phyloP scores from a whole-genome alignment of 306 rosid species.

The Vicia faba region DNA sequence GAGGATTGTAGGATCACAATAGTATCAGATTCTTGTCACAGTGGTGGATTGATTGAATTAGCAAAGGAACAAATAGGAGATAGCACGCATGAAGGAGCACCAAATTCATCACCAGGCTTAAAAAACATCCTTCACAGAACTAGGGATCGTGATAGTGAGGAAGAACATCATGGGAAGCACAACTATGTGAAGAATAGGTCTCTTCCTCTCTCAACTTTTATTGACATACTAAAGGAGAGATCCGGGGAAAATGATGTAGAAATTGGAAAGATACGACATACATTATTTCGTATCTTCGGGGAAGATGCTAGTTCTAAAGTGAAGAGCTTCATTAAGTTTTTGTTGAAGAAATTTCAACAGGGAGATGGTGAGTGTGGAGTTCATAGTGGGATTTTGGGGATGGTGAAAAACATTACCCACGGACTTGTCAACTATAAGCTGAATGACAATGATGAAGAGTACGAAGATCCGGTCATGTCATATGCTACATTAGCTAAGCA shows the following conservation, averaged over 20 bases:
- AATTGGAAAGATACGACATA: constrained; percentile 62
- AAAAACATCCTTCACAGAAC: too few relatives aligned
- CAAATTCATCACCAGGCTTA: constrained; percentile 28
- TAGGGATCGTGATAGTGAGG: constrained; percentile 41
- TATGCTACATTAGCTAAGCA: constrained; percentile 58
- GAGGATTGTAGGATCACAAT: constrained; percentile 61
- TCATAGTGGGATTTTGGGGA: constrained; percentile 47
- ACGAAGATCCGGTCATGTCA: constrained; percentile 50
- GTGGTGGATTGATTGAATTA: constrained; percentile 76
- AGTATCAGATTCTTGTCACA: constrained; percentile 84
- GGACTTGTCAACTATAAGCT: constrained; percentile 58
- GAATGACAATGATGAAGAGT: constrained; percentile 50
- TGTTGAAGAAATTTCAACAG: constrained; percentile 48
- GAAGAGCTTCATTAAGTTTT: constrained; percentile 68
- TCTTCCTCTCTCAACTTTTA: constrained; percentile 61
- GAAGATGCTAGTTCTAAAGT: constrained; percentile 86
- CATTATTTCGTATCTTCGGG: constrained; percentile 62
- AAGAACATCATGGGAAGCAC: constrained; percentile 39
- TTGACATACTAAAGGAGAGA: constrained; percentile 69
- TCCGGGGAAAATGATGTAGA: constrained; percentile 68
- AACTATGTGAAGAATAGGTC: constrained; percentile 51
- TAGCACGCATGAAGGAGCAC: constrained; percentile 44
- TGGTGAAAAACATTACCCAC: constrained; percentile 64
- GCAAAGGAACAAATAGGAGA: constrained; percentile 83
- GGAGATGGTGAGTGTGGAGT: constrained; percentile 37